Base-by-base conservation (phyloP, 805 yeast species). In the Kazachstania martiniae region DNA sequence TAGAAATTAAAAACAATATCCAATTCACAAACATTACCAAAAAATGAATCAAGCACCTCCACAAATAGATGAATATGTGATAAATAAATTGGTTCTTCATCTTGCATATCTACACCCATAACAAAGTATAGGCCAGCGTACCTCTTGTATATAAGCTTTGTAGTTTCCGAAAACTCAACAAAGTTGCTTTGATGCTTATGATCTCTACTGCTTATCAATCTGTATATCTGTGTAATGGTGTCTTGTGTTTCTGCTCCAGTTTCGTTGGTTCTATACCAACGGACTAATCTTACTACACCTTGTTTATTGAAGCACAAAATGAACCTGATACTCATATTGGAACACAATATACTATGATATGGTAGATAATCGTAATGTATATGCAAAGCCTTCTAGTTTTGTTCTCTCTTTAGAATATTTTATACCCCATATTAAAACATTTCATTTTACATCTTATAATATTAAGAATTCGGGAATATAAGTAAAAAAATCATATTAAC, bases 61-160 rank as follows among this genome's bases (percentile, higher is more conserved):
- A 89, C 96, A 40, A 89, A 72, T 33, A 87, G 62, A 51, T 89
- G 97, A 24, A 89, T 74, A 18, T 82, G 74, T 39, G 91, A 94
- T 32, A 91, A 61, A 47, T 80, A 82, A 33, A 77, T 72, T 37
- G 91, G 68, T 49, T 86, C 96, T 48, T 82, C 84, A 50, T 86
- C 96, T 8, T 61, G 58, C n/a, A 68, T 51, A 43, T 83, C 95
- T 7, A 87, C 72, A 32, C 93, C 81, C 38, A 81, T 69, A n/a
- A 86, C 74, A 53, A 91, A 86, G 55, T 76, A 89, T 9, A 89
- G 61, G 5, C 97, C 97, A 3, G 95, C 96, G 51, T 89, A 89
- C 36, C 96, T 62, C 41, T 94, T 65, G 53, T 87, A 87, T 1
- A 89, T 86, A 31, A 91, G 61, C 50, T 81, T 82, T 35, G 66